These are phyloP conservation scores for Prillingera fragicola DNA, from an alignment of 1,284 basidiomycete species.

Conservation along the genomic window DNA sequence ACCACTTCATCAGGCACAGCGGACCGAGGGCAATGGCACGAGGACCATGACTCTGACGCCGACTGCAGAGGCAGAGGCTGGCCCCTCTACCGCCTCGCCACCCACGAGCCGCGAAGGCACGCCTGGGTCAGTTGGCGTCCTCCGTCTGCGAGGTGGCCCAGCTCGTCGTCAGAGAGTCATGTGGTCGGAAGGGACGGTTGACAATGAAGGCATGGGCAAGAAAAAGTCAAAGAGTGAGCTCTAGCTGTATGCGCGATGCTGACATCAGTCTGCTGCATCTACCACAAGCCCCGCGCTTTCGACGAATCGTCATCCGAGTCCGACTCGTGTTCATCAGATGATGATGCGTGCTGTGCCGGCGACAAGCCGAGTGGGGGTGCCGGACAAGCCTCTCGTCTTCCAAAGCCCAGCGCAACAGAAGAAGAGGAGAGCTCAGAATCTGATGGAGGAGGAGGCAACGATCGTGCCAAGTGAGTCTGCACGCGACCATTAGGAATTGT, in stretches of 20 bases:
- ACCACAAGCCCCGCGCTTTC: slow-evolving; percentile 49
- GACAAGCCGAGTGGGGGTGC: background rate
- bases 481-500: background rate
- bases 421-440: slow-evolving; percentile 12
- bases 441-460: slow-evolving; percentile 17
- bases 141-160: slow-evolving; percentile 44
- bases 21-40: slow-evolving; percentile 19
- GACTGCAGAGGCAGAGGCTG: slow-evolving; percentile 14
- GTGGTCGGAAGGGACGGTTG: slow-evolving; percentile 49
- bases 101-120: slow-evolving; percentile 8
- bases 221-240: slow-evolving; percentile 53
- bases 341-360: slow-evolving; percentile 7
- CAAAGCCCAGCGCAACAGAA: background rate
- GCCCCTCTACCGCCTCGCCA: slow-evolving; percentile 7
- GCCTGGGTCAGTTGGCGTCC: slow-evolving; percentile 25
- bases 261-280: slow-evolving; percentile 51
- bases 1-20: slow-evolving; percentile 36
- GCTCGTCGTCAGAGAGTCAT: slow-evolving; percentile 37
- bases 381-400: background rate
- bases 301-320: slow-evolving; percentile 50
- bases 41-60: slow-evolving; percentile 29
- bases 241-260: slow-evolving; percentile 18
- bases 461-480: slow-evolving; percentile 11
- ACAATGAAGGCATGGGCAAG: slow-evolving; percentile 50
- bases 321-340: slow-evolving; percentile 32